Conservation (phyloP, 1,139 yeast species). For the Candida dubliniensis region DNA sequence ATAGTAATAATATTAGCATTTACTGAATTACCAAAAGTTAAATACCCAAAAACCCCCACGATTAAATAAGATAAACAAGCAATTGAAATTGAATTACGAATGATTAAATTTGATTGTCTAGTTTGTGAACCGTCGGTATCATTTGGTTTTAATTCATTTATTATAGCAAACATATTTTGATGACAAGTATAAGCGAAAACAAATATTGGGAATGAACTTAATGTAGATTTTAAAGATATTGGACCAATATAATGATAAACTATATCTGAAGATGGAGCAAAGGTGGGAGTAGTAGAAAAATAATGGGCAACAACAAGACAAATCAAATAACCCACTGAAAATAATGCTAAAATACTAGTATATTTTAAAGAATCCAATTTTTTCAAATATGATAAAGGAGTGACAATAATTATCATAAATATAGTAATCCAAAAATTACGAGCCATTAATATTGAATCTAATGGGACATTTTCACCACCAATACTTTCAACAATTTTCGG, state of each 20-base stretch:
- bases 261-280: constrained; percentile 14
- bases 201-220: constrained; percentile 74
- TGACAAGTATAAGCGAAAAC: constrained; percentile 96
- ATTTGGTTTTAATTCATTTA: constrained; percentile 59
- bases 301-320: constrained; percentile 71
- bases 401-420: constrained; percentile 58
- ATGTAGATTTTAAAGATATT: constrained; percentile 34
- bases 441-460: constrained; percentile 25
- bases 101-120: constrained; percentile 53
- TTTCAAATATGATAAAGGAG: constrained; percentile 72
- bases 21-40: constrained; percentile 79
- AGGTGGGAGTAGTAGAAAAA: constrained; percentile 39
- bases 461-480: constrained; percentile 17
- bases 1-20: constrained; percentile 68
- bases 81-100: constrained; percentile 57
- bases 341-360: constrained; percentile 80
- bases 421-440: constrained; percentile 71
- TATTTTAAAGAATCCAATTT: constrained; percentile 82
- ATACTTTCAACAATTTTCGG: constrained; percentile 64
- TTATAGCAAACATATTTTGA: constrained; percentile 88
- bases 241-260: constrained; percentile 39
- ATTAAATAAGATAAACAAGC: constrained; percentile 60
- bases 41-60: constrained; percentile 82
- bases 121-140: constrained; percentile 47
- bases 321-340: constrained; percentile 76